These are phyloP conservation scores for Lonicera japonica DNA, from an alignment of 129 eudicot species.

Conservation along the genomic window DNA sequence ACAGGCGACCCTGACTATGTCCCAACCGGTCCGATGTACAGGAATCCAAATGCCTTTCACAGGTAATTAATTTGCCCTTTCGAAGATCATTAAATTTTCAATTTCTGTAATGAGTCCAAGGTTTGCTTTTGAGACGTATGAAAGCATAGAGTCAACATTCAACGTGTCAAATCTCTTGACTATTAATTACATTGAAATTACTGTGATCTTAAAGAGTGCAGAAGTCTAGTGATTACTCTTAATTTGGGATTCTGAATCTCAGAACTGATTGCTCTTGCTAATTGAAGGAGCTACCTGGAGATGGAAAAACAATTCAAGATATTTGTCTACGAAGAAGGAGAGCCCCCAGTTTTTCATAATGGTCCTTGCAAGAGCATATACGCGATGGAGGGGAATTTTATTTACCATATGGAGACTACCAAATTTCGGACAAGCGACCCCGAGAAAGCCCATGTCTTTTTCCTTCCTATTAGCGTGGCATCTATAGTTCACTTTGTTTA, in stretches of 20 bases:
- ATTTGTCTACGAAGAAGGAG: slow-evolving; percentile 74
- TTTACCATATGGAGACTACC: slow-evolving; percentile 48
- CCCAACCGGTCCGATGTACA: slow-evolving; percentile 71
- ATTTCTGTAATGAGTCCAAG: no score
- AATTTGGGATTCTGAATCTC: no score
- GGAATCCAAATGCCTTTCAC: slow-evolving; percentile 61
- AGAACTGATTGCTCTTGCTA: neutral
- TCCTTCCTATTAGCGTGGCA: slow-evolving; percentile 59
- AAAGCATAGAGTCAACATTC: no score
- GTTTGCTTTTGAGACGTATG: no score
- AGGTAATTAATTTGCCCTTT: slow-evolving; percentile 33
- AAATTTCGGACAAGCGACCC: slow-evolving; percentile 61
- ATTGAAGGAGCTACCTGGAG: slow-evolving; percentile 66
- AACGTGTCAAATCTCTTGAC: no score
- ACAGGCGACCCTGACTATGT: slow-evolving; percentile 43
- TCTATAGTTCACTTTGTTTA: slow-evolving; percentile 36
- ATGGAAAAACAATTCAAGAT: slow-evolving; percentile 60
- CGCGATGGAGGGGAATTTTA: slow-evolving; percentile 66
- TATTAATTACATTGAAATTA: no score
- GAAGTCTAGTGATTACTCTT: no score
- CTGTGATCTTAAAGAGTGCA: no score
- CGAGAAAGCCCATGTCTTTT: slow-evolving; percentile 54
- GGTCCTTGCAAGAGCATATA: slow-evolving; percentile 63
- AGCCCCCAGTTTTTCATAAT: slow-evolving; percentile 63
- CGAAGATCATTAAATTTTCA: no score